A percentile compares a stretch with the other conserved stretches of the same genome.
Evolutionary conservation across 192 early-diverging fungal genomes (phyloP).

Genomic region (Entomortierella lignicola): DNA sequence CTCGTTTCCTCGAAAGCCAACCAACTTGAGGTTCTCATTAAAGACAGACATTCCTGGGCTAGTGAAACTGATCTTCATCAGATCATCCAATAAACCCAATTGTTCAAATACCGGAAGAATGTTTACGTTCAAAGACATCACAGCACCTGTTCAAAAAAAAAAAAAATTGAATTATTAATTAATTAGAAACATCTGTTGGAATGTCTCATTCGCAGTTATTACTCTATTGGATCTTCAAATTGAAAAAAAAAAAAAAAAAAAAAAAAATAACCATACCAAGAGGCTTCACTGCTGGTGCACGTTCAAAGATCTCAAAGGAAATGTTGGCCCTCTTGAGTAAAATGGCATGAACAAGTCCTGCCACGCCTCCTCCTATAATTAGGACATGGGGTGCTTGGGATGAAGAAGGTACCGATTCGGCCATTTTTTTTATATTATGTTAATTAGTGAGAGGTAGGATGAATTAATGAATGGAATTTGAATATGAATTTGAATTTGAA

Average conservation of each 20-base stretch:
- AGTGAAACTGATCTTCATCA: slow-evolving; percentile 27
- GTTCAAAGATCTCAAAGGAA: slow-evolving; percentile 28
- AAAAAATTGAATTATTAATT: too few relatives aligned
- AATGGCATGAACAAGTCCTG: slow-evolving; percentile 19
- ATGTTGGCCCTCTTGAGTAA: slow-evolving; percentile 24
- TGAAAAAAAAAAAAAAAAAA: too few relatives aligned
- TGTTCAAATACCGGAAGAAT: slow-evolving; percentile 49
- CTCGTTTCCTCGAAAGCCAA: slow-evolving; percentile 32
- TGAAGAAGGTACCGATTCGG: too few relatives aligned
- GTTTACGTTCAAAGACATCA: slow-evolving; percentile 41
- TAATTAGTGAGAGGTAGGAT: too few relatives aligned
- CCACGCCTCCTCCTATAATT: slow-evolving; percentile 19
- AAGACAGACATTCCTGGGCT: slow-evolving; percentile 20
- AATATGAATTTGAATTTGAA: too few relatives aligned
- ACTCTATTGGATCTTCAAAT: too few relatives aligned
- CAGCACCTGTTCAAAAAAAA: slow-evolving; percentile 8
- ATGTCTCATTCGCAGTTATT: too few relatives aligned
- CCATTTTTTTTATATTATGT: too few relatives aligned
- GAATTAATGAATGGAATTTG: too few relatives aligned
- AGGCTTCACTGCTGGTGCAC: slow-evolving; percentile 10
- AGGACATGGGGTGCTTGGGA: slow-evolving; percentile 3
- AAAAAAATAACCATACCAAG: slow-evolving; percentile 1
- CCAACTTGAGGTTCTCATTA: slow-evolving; percentile 19
- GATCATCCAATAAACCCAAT: slow-evolving; percentile 23
- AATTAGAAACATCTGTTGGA: too few relatives aligned